Percentiles rank a stretch among this genome's conserved stretches.
These are phyloP conservation scores for Alternaria hordeiaustralica DNA, from an alignment of 2,329 filamentous ascomycete genomes.

Conservation along the genomic window DNA sequence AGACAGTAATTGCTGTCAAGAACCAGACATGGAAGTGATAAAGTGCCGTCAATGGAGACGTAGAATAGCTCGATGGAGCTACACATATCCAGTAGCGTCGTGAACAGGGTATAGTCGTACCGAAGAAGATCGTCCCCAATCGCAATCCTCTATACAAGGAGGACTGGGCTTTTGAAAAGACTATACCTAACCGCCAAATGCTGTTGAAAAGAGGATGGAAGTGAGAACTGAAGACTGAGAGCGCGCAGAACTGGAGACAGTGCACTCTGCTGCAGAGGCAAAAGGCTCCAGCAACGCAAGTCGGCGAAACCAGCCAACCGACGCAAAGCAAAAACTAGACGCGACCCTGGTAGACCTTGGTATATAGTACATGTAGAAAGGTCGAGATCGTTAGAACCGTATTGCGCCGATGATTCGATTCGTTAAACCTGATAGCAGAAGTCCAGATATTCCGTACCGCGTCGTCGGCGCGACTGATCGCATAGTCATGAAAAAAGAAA, in stretches of 20 bases:
- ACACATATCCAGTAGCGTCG: constrained; percentile 17
- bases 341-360: constrained; percentile 36
- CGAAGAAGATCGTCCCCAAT: constrained; percentile 14
- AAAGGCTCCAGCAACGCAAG: constrained; percentile 20
- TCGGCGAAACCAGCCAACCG: constrained; percentile 37
- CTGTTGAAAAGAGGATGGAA: constrained; percentile 12
- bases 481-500: constrained; percentile 39
- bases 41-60: neutral
- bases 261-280: constrained; percentile 12
- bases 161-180: constrained; percentile 30
- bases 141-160: constrained; percentile 27
- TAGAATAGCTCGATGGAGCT: constrained; percentile 9
- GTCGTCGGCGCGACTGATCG: constrained; percentile 40
- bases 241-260: constrained; percentile 14
- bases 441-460: constrained; percentile 46
- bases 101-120: constrained; percentile 16
- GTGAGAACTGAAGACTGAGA: constrained; percentile 5
- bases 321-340: constrained; percentile 33
- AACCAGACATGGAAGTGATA: neutral
- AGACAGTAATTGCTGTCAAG: neutral
- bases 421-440: constrained; percentile 38
- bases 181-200: constrained; percentile 11
- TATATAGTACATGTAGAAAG: constrained; percentile 48
- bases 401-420: constrained; percentile 43
- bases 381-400: constrained; percentile 43